Percentiles rank a stretch among this genome's conserved stretches.
phyloP scores from a whole-genome alignment of 768 basidiomycete genomes.

The Naganishia friedmannii region DNA sequence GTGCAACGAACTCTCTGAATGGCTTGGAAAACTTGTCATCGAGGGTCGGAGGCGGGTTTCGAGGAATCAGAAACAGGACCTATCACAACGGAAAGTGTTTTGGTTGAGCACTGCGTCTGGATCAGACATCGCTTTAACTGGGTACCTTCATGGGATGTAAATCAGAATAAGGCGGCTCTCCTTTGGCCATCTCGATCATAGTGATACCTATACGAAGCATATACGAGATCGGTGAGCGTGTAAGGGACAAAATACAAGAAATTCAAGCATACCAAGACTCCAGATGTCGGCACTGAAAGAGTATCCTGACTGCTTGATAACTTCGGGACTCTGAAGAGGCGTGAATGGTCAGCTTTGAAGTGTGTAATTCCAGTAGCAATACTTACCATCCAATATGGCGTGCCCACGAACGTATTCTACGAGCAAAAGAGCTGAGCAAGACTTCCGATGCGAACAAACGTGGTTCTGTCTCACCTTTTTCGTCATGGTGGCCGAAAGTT shows the following conservation, averaged over 20 bases:
- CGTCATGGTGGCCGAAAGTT: slow-evolving; percentile 60
- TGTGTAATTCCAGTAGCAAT: not conserved
- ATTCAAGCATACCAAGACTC: slow-evolving; percentile 66
- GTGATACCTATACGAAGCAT: slow-evolving; percentile 56
- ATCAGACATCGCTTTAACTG: slow-evolving; percentile 35
- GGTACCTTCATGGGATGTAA: slow-evolving; percentile 99
- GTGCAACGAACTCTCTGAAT: slow-evolving; percentile 89
- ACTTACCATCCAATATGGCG: slow-evolving; percentile 90
- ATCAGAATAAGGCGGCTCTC: slow-evolving; percentile 97
- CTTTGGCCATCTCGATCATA: slow-evolving; percentile 93
- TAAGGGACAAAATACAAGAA: not conserved
- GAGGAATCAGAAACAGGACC: slow-evolving; percentile 97
- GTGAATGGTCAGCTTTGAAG: not conserved
- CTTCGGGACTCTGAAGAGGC: slow-evolving; percentile 69
- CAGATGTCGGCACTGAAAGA: slow-evolving; percentile 99
- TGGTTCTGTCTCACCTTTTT: slow-evolving; percentile 45
- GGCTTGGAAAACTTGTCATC: slow-evolving; percentile 87
- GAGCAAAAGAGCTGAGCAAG: slow-evolving; percentile 72
- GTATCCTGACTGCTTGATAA: slow-evolving; percentile 99
- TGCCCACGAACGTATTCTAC: slow-evolving; percentile 97
- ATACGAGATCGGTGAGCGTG: not conserved
- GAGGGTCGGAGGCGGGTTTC: slow-evolving; percentile 87
- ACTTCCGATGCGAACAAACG: no score
- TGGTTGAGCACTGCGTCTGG: not conserved
- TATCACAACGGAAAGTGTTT: slow-evolving; percentile 46